Conservation (phyloP, 2,329 filamentous ascomycete genomes). For the Dothidotthia symphoricarpi region DNA sequence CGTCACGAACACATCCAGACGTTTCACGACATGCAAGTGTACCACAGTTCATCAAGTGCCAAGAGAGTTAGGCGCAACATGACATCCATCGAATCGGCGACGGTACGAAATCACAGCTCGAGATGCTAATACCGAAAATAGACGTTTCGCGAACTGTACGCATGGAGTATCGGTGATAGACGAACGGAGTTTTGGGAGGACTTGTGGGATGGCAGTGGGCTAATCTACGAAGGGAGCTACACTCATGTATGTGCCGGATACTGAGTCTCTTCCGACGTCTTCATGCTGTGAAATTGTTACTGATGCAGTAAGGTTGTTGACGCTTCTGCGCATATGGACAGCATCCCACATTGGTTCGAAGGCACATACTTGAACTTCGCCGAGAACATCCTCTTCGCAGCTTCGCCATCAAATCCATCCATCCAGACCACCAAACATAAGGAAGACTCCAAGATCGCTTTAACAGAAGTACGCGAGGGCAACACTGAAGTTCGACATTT, state of each 20-base stretch:
- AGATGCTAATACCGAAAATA: slow-evolving; percentile 28
- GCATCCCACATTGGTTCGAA: slow-evolving; percentile 73
- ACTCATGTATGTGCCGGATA: slow-evolving; percentile 16
- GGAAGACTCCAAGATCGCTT: slow-evolving; percentile 67
- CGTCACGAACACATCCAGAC: too few species aligned
- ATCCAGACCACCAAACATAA: slow-evolving; percentile 59
- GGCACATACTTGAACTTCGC: slow-evolving; percentile 74
- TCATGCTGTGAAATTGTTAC: neutral
- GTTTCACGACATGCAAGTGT: too few species aligned
- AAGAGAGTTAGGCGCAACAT: too few species aligned
- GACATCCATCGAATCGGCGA: too few species aligned
- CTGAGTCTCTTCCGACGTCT: too few species aligned
- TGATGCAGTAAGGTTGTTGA: slow-evolving; percentile 56
- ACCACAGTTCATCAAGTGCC: too few species aligned
- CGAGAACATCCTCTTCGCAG: slow-evolving; percentile 72
- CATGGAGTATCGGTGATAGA: slow-evolving; percentile 61
- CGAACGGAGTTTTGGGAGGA: slow-evolving; percentile 49
- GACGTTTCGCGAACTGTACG: slow-evolving; percentile 68
- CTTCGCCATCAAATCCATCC: slow-evolving; percentile 44
- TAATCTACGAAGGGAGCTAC: slow-evolving; percentile 35
- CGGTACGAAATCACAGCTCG: too few species aligned
- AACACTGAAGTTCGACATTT: slow-evolving; percentile 53
- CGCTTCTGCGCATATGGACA: slow-evolving; percentile 66
- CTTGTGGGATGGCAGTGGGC: slow-evolving; percentile 27
- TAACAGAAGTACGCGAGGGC: slow-evolving; percentile 72